A percentile compares a stretch with the other conserved stretches of the same genome.
Conservation (phyloP, 2,329 filamentous ascomycete species). For the Botrytis paeoniae region DNA sequence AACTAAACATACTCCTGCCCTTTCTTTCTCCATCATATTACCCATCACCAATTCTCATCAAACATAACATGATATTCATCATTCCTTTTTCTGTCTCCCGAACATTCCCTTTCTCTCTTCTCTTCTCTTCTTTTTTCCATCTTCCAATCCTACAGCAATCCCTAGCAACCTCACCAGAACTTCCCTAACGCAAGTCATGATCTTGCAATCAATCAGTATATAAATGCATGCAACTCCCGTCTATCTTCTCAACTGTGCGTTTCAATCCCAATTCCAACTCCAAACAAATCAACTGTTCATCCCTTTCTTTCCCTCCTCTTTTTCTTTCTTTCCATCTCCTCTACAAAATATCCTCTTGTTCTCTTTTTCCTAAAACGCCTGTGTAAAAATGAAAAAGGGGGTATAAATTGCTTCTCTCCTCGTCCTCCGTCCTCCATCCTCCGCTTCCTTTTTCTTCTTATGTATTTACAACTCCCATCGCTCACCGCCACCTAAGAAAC, state of each 20-base stretch:
- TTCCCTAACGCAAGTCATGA: background rate
- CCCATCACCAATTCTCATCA: constrained; percentile 5
- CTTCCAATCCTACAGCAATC: background rate
- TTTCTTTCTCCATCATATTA: background rate
- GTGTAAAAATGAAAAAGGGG: background rate
- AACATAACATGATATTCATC: constrained; percentile 6
- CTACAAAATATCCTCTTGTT: background rate
- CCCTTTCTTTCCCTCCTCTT: background rate
- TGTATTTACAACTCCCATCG: background rate
- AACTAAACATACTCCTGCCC: background rate
- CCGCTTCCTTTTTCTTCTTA: no score
- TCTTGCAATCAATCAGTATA: constrained; percentile 9
- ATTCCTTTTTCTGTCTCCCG: background rate
- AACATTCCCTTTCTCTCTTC: background rate
- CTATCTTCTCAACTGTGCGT: background rate
- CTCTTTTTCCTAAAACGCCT: background rate
- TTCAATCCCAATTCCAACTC: background rate
- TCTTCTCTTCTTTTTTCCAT: background rate
- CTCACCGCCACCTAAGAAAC: background rate
- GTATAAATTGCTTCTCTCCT: constrained; percentile 7
- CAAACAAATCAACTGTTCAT: background rate
- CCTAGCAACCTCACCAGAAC: background rate
- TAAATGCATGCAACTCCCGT: constrained; percentile 4
- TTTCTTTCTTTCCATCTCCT: background rate
- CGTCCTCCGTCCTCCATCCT: background rate